These are phyloP conservation scores for Leishmania tropica DNA, from an alignment of 208 protist genomes.

Conservation along the genomic window DNA sequence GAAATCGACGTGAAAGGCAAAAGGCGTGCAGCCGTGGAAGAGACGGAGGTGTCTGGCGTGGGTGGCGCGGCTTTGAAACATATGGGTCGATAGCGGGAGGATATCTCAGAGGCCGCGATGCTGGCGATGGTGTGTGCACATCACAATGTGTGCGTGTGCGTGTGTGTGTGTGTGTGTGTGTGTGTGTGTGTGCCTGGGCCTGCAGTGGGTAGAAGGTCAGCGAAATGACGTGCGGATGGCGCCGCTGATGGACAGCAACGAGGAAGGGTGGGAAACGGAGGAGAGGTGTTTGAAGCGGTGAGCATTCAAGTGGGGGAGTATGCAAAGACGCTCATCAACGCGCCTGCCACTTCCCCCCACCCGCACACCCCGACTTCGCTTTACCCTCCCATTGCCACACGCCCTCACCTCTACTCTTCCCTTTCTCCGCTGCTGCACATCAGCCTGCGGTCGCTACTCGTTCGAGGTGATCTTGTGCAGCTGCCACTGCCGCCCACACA, in stretches of 20 bases:
- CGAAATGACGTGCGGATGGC: neutral
- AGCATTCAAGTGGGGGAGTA: neutral
- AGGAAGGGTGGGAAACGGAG: constrained; percentile 5
- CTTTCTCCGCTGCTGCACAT: neutral
- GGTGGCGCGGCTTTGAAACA: neutral
- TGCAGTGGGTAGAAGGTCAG: neutral
- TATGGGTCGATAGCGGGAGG: neutral
- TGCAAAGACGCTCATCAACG: neutral
- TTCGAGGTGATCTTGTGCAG: constrained; percentile 48
- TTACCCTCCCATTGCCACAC: neutral
- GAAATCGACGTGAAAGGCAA: neutral
- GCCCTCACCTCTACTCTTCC: neutral
- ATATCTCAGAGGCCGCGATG: neutral
- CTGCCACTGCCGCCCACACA: constrained; percentile 61
- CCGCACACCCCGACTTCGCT: neutral
- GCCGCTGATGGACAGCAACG: neutral
- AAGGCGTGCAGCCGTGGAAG: neutral
- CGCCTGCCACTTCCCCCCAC: neutral
- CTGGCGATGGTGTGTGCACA: neutral
- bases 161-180: neutral
- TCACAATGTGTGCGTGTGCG: neutral
- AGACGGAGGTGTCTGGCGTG: too few species aligned
- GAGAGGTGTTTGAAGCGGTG: neutral
- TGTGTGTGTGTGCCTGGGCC: neutral
- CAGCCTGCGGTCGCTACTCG: constrained; percentile 23